Evolutionary conservation across 73 alveolate genomes (phyloP).

Genomic region (Tetrahymena thermophila): DNA sequence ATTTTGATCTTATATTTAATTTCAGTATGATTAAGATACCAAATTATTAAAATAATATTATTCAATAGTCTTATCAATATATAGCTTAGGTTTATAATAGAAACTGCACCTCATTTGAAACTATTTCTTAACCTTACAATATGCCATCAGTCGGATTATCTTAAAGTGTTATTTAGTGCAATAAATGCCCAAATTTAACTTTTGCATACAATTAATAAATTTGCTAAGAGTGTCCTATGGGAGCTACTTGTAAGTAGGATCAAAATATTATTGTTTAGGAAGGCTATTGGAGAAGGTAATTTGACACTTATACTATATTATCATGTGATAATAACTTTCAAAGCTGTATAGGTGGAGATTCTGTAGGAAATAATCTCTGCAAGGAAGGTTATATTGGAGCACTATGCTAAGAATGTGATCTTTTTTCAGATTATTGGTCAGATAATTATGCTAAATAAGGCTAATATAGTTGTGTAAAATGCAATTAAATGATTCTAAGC

Average conservation of each 20-base stretch:
- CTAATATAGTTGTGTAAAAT: not conserved
- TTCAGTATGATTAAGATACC: not conserved
- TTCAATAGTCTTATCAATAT: not conserved
- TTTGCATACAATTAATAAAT: not conserved
- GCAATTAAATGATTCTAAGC: not conserved
- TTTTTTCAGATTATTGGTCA: not conserved
- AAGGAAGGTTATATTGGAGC: constrained; percentile 22
- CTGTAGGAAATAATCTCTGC: not conserved
- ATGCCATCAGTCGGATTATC: not conserved
- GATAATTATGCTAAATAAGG: not conserved
- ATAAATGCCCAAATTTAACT: not conserved
- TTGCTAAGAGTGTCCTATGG: not conserved
- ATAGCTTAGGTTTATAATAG: not conserved
- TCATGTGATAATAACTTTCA: not conserved
- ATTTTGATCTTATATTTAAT: not conserved
- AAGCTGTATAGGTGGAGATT: constrained; percentile 13
- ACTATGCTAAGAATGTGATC: constrained; percentile 19
- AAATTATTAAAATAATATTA: not conserved
- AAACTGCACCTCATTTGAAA: not conserved
- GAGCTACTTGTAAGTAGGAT: not conserved
- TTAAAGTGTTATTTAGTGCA: not conserved
- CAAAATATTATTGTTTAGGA: not conserved
- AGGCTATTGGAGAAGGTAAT: not conserved
- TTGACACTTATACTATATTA: not conserved
- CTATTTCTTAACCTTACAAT: not conserved